Evolutionary conservation across 2,329 filamentous ascomycete genomes (phyloP).

Genomic region (Diaporthe aspalathi): DNA sequence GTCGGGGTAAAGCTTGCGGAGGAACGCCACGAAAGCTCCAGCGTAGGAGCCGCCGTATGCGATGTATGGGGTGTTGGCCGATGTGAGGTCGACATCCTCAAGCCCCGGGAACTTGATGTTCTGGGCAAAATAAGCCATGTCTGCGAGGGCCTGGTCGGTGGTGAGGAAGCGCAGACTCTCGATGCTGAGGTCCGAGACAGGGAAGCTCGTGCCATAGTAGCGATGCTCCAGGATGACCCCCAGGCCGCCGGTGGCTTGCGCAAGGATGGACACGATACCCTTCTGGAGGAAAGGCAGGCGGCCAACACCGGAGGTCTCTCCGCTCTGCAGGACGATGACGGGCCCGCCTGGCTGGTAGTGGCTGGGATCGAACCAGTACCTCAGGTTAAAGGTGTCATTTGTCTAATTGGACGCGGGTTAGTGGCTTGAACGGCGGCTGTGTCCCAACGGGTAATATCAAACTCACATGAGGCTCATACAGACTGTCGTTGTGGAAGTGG

Average conservation of each 20-base stretch:
- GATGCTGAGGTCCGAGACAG: slow-evolving; percentile 72
- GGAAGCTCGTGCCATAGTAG: slow-evolving; percentile 85
- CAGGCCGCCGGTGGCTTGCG: slow-evolving; percentile 77
- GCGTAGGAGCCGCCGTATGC: slow-evolving; percentile 88
- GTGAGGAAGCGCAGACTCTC: slow-evolving; percentile 83
- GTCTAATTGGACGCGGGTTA: slow-evolving; percentile 46
- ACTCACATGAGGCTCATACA: slow-evolving; percentile 76
- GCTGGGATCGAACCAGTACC: slow-evolving; percentile 86
- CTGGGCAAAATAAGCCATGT: slow-evolving; percentile 82
- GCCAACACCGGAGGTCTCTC: slow-evolving; percentile 73
- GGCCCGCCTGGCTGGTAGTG: slow-evolving; percentile 83
- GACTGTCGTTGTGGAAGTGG: slow-evolving; percentile 84
- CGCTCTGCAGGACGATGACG: slow-evolving; percentile 80
- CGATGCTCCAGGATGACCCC: slow-evolving; percentile 87
- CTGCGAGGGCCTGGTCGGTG: slow-evolving; percentile 84
- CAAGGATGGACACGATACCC: slow-evolving; percentile 78
- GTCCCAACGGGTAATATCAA: neutral
- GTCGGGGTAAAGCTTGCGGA: slow-evolving; percentile 81
- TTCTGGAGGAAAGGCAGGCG: slow-evolving; percentile 80
- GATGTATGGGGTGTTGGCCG: slow-evolving; percentile 76
- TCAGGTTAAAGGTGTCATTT: slow-evolving; percentile 73
- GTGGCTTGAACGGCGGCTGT: neutral
- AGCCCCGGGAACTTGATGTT: slow-evolving; percentile 78
- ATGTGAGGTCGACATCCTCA: slow-evolving; percentile 74
- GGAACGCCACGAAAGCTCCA: slow-evolving; percentile 80